Conservation (phyloP, 306 rosid species). For the Ochetophila trinervis region DNA sequence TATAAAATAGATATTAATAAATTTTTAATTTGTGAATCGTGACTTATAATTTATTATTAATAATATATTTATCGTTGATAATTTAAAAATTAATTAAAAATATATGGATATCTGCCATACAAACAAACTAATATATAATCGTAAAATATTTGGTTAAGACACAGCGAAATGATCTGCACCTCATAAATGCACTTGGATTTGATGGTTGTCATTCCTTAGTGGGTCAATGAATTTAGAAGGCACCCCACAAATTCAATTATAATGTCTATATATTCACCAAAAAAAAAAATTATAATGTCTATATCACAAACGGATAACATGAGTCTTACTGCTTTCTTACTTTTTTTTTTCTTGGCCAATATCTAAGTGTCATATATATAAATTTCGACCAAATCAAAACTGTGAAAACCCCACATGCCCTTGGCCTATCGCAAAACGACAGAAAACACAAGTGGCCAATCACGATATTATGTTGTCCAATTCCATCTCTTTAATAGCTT, state of each 20-base stretch:
- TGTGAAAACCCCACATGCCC: no score
- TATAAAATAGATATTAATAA: no score
- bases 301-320: background rate
- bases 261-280: background rate
- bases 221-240: conserved; percentile 19
- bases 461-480: no score
- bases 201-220: background rate
- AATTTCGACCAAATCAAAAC: background rate
- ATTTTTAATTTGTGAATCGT: no score
- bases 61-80: no score
- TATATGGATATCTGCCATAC: no score
- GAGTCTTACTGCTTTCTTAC: background rate
- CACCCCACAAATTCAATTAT: background rate
- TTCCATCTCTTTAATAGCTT: no score
- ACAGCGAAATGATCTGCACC: background rate
- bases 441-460: no score
- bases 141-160: background rate
- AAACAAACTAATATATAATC: no score
- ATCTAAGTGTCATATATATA: background rate
- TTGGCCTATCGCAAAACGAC: no score
- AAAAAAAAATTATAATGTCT: conserved; percentile 5
- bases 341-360: background rate
- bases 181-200: conserved; percentile 2
- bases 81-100: no score
- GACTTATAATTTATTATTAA: no score